Percentiles rank a stretch among this genome's conserved stretches.
These are phyloP conservation scores for Globisporangium okanoganense DNA, from an alignment of 352 stramenopile species.

Conservation along the genomic window DNA sequence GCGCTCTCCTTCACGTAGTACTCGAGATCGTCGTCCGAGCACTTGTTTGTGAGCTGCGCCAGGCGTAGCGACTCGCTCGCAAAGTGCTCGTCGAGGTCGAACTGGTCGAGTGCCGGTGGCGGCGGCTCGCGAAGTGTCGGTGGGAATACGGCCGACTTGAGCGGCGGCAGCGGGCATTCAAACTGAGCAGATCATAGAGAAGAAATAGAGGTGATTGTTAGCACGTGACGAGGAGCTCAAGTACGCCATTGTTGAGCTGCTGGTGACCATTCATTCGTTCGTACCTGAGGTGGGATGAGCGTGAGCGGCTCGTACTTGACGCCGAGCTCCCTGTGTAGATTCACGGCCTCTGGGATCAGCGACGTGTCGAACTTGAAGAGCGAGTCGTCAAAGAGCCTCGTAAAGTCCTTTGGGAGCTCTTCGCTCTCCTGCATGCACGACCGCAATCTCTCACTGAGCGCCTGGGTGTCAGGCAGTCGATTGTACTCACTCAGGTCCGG, in stretches of 20 bases:
- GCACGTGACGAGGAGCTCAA: not conserved
- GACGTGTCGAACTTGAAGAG: slow-evolving; percentile 95
- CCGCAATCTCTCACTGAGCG: slow-evolving; percentile 89
- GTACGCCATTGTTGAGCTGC: not conserved
- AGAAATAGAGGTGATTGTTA: not conserved
- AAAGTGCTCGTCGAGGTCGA: slow-evolving; percentile 97
- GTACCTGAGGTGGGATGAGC: slow-evolving; percentile 90
- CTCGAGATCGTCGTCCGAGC: slow-evolving; percentile 91
- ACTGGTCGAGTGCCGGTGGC: slow-evolving; percentile 92
- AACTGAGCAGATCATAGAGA: slow-evolving; percentile 46
- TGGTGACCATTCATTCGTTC: not conserved
- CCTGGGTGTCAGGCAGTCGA: slow-evolving; percentile 92
- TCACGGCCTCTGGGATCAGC: slow-evolving; percentile 92
- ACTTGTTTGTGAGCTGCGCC: slow-evolving; percentile 95
- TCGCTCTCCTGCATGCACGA: slow-evolving; percentile 95
- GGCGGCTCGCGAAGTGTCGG: slow-evolving; percentile 88
- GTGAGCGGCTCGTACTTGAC: slow-evolving; percentile 95
- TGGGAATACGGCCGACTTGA: slow-evolving; percentile 93
- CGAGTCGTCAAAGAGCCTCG: slow-evolving; percentile 90
- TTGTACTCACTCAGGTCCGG: slow-evolving; percentile 88
- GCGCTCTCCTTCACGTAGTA: slow-evolving; percentile 93
- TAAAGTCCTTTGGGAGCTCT: slow-evolving; percentile 94
- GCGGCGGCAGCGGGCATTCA: slow-evolving; percentile 90
- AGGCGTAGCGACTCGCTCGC: slow-evolving; percentile 89
- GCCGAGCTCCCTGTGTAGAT: slow-evolving; percentile 88